phyloP scores from a whole-genome alignment of 805 yeast genomes.

The Babjeviella inositovora region DNA sequence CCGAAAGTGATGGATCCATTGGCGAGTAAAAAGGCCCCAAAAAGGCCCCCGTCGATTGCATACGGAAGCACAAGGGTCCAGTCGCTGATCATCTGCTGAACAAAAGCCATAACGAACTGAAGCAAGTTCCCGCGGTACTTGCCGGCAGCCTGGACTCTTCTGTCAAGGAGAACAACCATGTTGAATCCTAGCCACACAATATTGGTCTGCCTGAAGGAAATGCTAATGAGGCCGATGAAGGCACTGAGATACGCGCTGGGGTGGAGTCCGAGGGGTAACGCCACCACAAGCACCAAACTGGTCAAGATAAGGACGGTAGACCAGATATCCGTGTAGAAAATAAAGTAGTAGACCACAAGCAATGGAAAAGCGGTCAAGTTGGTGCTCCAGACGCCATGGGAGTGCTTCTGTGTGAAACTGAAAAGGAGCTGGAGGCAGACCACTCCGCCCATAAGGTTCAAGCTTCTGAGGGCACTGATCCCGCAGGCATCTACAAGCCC shows the following conservation, averaged over 20 bases:
- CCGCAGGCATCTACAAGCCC: constrained; percentile 2
- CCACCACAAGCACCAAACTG: constrained; percentile 29
- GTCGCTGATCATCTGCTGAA: constrained; percentile 13
- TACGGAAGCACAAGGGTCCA: constrained; percentile 27
- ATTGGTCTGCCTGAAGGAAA: constrained; percentile 82
- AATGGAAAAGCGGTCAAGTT: constrained; percentile 46
- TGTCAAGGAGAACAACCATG: constrained; percentile 35
- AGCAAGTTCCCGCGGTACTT: constrained; percentile 17
- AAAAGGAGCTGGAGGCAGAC: constrained; percentile 12
- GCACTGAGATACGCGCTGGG: constrained; percentile 24
- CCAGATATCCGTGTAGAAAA: constrained; percentile 94
- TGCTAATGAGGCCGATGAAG: constrained; percentile 39
- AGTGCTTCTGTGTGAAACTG: constrained; percentile 7
- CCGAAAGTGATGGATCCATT: constrained; percentile 88
- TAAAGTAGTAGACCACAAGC: constrained; percentile 50
- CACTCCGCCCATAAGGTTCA: constrained; percentile 56
- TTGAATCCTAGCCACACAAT: constrained; percentile 70
- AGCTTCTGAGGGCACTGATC: constrained; percentile 12
- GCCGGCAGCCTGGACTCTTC: constrained; percentile 20
- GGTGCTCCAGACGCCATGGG: constrained; percentile 6
- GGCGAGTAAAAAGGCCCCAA: constrained; percentile 35
- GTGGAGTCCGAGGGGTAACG: constrained; percentile 6
- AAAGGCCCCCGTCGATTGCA: constrained; percentile 29
- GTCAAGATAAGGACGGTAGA: constrained; percentile 53
- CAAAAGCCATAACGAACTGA: constrained; percentile 15